Percentiles rank a stretch among this genome's conserved stretches.
phyloP scores from a whole-genome alignment of 2,329 filamentous ascomycete species.

The Tolypocladium ophioglossoides region DNA sequence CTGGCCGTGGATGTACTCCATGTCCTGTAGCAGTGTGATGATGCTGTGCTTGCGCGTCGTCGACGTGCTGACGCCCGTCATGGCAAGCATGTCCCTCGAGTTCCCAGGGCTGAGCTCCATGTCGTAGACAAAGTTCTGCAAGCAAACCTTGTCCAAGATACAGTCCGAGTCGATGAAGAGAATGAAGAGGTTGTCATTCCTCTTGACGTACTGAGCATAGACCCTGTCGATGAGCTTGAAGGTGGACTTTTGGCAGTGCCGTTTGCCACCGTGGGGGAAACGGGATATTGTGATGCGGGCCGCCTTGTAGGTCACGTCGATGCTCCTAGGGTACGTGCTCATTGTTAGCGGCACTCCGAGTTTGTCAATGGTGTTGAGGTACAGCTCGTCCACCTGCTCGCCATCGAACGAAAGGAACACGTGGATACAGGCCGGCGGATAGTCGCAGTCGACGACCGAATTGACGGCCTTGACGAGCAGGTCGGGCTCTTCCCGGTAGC shows the following conservation, averaged over 20 bases:
- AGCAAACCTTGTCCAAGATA: conserved; percentile 79
- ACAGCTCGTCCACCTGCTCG: conserved; percentile 78
- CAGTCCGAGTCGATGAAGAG: conserved; percentile 98
- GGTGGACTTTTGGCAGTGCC: conserved; percentile 86
- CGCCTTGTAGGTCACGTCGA: conserved; percentile 76
- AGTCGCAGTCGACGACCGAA: conserved; percentile 89
- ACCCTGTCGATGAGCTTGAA: conserved; percentile 91
- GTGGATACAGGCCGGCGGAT: conserved; percentile 84
- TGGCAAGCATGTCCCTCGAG: conserved; percentile 85
- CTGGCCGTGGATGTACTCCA: conserved; percentile 97
- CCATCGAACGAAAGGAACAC: conserved; percentile 95
- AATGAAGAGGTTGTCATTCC: conserved; percentile 87
- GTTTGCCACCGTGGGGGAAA: conserved; percentile 88
- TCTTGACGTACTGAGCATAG: conserved; percentile 75
- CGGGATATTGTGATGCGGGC: conserved; percentile 83
- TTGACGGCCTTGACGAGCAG: conserved; percentile 78
- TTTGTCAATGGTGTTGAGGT: conserved; percentile 73
- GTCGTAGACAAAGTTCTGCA: conserved; percentile 97
- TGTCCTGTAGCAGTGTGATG: conserved; percentile 88
- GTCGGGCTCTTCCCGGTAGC: conserved; percentile 83
- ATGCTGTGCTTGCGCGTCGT: conserved; percentile 82
- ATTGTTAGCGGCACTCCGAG: conserved; percentile 72
- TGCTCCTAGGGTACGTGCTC: conserved; percentile 74
- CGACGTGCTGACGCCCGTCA: conserved; percentile 95
- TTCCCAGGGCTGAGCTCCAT: conserved; percentile 96